phyloP scores from a whole-genome alignment of 768 basidiomycete species.

The Porphyrellus cyaneotinctus region DNA sequence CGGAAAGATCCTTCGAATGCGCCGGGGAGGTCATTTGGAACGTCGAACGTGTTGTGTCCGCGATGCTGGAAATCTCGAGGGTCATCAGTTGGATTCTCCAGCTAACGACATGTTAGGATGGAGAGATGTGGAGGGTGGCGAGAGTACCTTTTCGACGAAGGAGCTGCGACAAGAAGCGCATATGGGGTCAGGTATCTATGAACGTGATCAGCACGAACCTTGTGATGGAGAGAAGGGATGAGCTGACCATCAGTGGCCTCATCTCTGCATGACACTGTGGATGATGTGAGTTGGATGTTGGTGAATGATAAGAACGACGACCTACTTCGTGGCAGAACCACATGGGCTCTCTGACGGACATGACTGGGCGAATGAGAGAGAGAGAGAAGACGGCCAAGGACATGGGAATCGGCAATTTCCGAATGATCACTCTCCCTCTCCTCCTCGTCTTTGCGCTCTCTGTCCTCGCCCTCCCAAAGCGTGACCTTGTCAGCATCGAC shows the following conservation, averaged over 20 bases:
- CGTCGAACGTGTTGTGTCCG: constrained; percentile 25
- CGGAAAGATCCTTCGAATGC: constrained; percentile 49
- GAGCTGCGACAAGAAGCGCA: constrained; percentile 79
- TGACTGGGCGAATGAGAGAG: constrained; percentile 21
- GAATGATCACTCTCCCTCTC: background rate
- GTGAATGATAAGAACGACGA: constrained; percentile 6
- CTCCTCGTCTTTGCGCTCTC: background rate
- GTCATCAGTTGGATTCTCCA: constrained; percentile 72
- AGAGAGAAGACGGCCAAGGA: background rate
- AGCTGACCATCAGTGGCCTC: constrained; percentile 76
- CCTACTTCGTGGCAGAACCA: constrained; percentile 82
- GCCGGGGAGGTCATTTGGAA: constrained; percentile 33
- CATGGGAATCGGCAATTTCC: constrained; percentile 8
- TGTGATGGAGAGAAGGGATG: background rate
- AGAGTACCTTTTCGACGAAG: constrained; percentile 71
- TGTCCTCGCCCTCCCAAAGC: background rate
- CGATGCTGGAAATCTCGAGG: constrained; percentile 60
- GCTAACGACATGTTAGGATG: constrained; percentile 38
- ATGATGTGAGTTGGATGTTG: constrained; percentile 8
- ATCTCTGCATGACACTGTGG: constrained; percentile 82
- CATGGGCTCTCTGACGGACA: constrained; percentile 69
- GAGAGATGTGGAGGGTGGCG: background rate
- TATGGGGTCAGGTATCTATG: constrained; percentile 72
- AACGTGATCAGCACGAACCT: constrained; percentile 4
- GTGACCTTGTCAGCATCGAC: constrained; percentile 16